A percentile compares a stretch with the other conserved stretches of the same genome.
phyloP scores from a whole-genome alignment of 2,329 filamentous ascomycete species.

The Claviceps sp. region DNA sequence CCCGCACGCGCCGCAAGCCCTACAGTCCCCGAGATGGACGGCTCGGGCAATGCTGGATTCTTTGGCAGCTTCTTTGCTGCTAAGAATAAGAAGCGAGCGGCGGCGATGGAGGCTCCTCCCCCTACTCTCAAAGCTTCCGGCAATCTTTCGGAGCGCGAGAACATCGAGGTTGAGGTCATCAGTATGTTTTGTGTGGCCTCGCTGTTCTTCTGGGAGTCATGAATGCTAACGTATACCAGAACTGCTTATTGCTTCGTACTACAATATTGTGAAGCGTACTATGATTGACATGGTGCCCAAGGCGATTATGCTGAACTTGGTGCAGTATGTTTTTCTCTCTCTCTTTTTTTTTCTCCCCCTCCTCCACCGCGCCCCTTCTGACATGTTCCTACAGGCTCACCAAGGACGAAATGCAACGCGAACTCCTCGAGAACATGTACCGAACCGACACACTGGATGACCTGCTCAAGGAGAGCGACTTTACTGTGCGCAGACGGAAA shows the following conservation, averaged over 20 bases:
- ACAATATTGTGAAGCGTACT: conserved; percentile 92
- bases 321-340: conserved; percentile 53
- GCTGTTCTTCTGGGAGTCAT: not conserved
- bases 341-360: not conserved
- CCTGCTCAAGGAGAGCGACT: conserved; percentile 93
- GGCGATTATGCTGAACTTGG: conserved; percentile 94
- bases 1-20: conserved; percentile 67
- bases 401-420: conserved; percentile 97
- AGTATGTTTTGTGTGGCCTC: conserved; percentile 44
- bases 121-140: conserved; percentile 88
- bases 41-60: conserved; percentile 58
- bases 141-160: conserved; percentile 84
- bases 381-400: conserved; percentile 49
- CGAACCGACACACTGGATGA: conserved; percentile 81
- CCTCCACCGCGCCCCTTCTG: not conserved
- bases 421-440: conserved; percentile 97
- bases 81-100: conserved; percentile 99
- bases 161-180: conserved; percentile 94
- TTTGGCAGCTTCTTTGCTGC: conserved; percentile 97
- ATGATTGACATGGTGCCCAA: conserved; percentile 99
- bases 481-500: conserved; percentile 86
- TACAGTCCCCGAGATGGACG: conserved; percentile 41
- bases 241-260: conserved; percentile 91
- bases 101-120: conserved; percentile 95
- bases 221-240: conserved; percentile 35